phyloP scores from a whole-genome alignment of 176 grass and related monocot species.

The Oryza australiensis region DNA sequence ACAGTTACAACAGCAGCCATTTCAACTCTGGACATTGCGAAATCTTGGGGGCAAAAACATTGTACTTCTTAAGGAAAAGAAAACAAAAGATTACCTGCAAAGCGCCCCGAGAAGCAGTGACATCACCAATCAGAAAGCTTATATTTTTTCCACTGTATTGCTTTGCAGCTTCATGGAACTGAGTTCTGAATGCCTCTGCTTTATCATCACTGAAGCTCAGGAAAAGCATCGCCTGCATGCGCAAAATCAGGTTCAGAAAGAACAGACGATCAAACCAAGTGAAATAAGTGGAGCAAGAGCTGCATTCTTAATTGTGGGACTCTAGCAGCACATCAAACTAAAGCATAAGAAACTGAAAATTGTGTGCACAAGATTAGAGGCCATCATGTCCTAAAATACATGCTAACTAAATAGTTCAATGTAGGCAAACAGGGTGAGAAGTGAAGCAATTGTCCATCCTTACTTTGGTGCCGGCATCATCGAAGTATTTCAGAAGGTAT shows the following conservation, averaged over 20 bases:
- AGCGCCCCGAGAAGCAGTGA: slow-evolving; percentile 40
- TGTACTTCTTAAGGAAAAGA: neutral
- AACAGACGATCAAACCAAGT: neutral
- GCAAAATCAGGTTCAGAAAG: neutral
- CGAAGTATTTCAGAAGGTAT: slow-evolving; percentile 62
- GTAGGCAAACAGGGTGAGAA: neutral
- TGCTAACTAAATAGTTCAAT: neutral
- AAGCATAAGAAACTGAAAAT: neutral
- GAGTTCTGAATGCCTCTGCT: slow-evolving; percentile 36
- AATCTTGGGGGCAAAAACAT: neutral
- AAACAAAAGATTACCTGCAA: slow-evolving; percentile 52
- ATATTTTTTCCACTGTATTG: slow-evolving; percentile 46
- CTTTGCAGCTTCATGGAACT: slow-evolving; percentile 43
- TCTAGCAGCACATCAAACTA: neutral
- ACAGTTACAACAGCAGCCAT: neutral
- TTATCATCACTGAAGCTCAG: slow-evolving; percentile 44
- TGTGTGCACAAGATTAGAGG: neutral
- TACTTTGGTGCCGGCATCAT: slow-evolving; percentile 50
- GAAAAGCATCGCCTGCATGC: slow-evolving; percentile 60
- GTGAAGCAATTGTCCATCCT: neutral
- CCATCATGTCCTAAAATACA: neutral
- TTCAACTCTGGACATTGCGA: neutral
- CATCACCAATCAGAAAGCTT: slow-evolving; percentile 59
- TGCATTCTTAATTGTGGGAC: neutral
- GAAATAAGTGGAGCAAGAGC: neutral